Evolutionary conservation across 345 rosid genomes (phyloP), one percentile per base, ranked within the genome.

Genomic region (Melastoma malabathricum): DNA sequence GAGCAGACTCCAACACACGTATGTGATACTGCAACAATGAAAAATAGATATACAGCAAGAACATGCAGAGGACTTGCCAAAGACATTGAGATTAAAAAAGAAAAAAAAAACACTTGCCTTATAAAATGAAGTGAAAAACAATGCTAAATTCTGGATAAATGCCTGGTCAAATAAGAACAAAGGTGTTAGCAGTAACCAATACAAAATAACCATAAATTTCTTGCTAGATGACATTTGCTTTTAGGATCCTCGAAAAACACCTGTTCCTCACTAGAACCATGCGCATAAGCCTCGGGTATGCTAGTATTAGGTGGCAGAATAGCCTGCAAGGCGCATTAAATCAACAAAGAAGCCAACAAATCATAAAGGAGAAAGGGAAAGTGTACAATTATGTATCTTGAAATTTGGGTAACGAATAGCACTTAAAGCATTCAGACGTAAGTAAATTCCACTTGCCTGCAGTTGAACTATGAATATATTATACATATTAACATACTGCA

Each of bases 131-230:
- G 99, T 87, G 72, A 93, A 88, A 75, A 93, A 93, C 52, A 93
- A 65, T 16, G 97, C 95, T 82, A 93, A 66, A 58, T 93, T 93
- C 84, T 93, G 99, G 67, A 88, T 88, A 67, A 93, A 93, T 51
- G 99, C 99, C 99, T 93, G 80, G 46, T 59, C 51, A 50, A 59
- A 58, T 54, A 63, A 18, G 54, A 43, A 38, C 38, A n/a, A 22
- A 48, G 46, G 29, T 39, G 41, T 34, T 7, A 34, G 41, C 12
- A 6, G 10, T 7, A 34, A 34, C 41, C 41, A 2, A 8, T 34
- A 9, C 12, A 34, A 6, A 34, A 34, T 31, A 31, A 31, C 38
- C 38, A 31, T 31, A 31, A 31, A 5, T 31, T 9, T 31, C 3
- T 34, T 1, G 41, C 41, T 34, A 29, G 38, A 6, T 1, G 5